Base-by-base conservation (phyloP, 2,329 filamentous ascomycete species). In the Fusarium annulatum region DNA sequence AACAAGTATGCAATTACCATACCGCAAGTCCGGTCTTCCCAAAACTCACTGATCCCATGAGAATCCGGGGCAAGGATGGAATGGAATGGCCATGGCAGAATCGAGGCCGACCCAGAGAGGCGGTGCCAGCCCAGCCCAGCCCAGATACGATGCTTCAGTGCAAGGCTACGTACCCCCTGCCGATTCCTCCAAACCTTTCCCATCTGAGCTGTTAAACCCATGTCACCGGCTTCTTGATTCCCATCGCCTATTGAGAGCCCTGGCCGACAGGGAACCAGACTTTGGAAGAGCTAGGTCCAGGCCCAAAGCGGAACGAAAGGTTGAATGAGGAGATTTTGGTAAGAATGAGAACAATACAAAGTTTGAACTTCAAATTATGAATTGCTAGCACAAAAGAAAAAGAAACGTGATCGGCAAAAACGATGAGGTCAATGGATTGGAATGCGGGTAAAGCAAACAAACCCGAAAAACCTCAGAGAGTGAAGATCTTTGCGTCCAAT, bases 101-200 rank as follows among this genome's bases (percentile, higher is more conserved):
- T 70, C 61, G 64, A 76, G 53, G 63, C 69, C 57, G 67, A 76
- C 72, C 72, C 72, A 66, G 64, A 62, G 61, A 67, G 71, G 72
- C 67, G 67, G 72, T 74, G 76, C 76, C 69, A 45, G n/a, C n/a
- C n/a, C 48, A 51, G 28, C 21, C 46, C 26, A 30, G 45, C 46
- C 46, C 28, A 73, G 73, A 63, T 41, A 42, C 41, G 46, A 64
- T 64, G 62, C 60, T 69, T 48, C 49, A 66, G 65, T 62, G 64
- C 64, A 69, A 68, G 72, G 73, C 61, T 72, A 69, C 64, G 70
- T 73, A 69, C 38, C 58, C 72, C 69, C 71, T 77, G 73, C 65
- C 67, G 69, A 63, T 61, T 64, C 64, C 51, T 64, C 62, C 61
- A 63, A 73, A 55, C 63, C 43, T 55, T 61, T 53, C 46, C 43